phyloP scores from a whole-genome alignment of 2,329 filamentous ascomycete genomes.

The Aspergillus hortae region DNA sequence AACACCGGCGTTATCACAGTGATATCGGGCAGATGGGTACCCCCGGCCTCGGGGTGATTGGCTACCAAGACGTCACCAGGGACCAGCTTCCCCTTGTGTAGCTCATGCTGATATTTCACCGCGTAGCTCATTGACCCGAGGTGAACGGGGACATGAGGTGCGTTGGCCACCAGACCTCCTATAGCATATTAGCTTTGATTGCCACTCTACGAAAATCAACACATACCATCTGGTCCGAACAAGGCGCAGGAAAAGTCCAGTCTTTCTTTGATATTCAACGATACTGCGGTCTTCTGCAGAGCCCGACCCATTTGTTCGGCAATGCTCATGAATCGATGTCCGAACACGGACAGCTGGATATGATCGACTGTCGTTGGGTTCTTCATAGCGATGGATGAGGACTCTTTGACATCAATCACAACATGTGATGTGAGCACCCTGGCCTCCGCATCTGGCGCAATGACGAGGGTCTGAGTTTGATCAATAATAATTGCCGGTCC shows the following conservation, averaged over 20 bases:
- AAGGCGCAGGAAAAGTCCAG: slow-evolving; percentile 80
- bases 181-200: too few species aligned
- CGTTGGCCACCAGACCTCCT: slow-evolving; percentile 53
- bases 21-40: slow-evolving; percentile 79
- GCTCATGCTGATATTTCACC: slow-evolving; percentile 71
- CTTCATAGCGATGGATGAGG: slow-evolving; percentile 11
- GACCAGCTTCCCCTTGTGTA: slow-evolving; percentile 74
- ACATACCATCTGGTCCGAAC: slow-evolving; percentile 70
- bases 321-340: slow-evolving; percentile 57
- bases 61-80: slow-evolving; percentile 78
- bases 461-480: slow-evolving; percentile 75
- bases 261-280: slow-evolving; percentile 76
- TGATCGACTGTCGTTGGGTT: slow-evolving; percentile 39
- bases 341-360: slow-evolving; percentile 54
- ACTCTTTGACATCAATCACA: slow-evolving; percentile 67
- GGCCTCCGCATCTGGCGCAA: slow-evolving; percentile 73
- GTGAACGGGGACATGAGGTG: slow-evolving; percentile 77
- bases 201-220: too few species aligned
- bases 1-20: slow-evolving; percentile 80
- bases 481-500: slow-evolving; percentile 82
- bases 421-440: slow-evolving; percentile 82
- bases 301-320: slow-evolving; percentile 59
- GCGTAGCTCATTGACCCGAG: slow-evolving; percentile 84
- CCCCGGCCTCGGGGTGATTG: slow-evolving; percentile 80
- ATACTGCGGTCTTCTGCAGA: slow-evolving; percentile 54